These are phyloP conservation scores for Backusella mclennaniae DNA, from an alignment of 192 early-diverging fungal species.

Conservation along the genomic window DNA sequence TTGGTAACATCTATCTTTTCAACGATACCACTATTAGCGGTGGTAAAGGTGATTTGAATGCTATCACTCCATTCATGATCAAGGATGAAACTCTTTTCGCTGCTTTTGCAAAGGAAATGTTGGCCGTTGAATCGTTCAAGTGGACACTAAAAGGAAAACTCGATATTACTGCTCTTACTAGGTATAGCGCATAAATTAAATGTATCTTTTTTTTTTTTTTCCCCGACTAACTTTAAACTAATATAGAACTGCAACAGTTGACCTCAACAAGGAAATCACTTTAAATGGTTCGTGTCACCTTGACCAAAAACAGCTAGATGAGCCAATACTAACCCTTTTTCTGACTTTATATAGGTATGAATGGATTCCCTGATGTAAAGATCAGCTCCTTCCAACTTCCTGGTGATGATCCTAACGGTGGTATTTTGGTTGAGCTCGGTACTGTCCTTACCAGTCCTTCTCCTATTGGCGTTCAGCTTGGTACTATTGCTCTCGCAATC, in stretches of 20 bases:
- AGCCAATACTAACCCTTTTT: neutral
- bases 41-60: constrained; percentile 37
- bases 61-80: constrained; percentile 39
- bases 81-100: constrained; percentile 39
- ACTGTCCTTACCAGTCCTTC: constrained; percentile 55
- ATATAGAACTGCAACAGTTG: constrained; percentile 35
- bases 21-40: constrained; percentile 43
- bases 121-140: constrained; percentile 36
- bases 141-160: constrained; percentile 31
- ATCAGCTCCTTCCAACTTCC: constrained; percentile 55
- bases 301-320: neutral
- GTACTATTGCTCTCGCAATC: constrained; percentile 55
- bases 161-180: constrained; percentile 31
- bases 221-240: constrained; percentile 11
- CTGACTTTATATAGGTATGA: constrained; percentile 44
- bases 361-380: constrained; percentile 48
- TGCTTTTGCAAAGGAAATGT: constrained; percentile 49
- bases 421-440: constrained; percentile 53
- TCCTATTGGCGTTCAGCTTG: constrained; percentile 54
- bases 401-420: constrained; percentile 50
- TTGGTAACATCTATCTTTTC: constrained; percentile 41
- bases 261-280: constrained; percentile 43
- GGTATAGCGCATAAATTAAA: constrained; percentile 13
- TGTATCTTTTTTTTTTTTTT: constrained; percentile 11
- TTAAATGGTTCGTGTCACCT: constrained; percentile 36